These are phyloP conservation scores for Sporisorium scitamineum DNA, from an alignment of 1,284 basidiomycete species.

Conservation along the genomic window DNA sequence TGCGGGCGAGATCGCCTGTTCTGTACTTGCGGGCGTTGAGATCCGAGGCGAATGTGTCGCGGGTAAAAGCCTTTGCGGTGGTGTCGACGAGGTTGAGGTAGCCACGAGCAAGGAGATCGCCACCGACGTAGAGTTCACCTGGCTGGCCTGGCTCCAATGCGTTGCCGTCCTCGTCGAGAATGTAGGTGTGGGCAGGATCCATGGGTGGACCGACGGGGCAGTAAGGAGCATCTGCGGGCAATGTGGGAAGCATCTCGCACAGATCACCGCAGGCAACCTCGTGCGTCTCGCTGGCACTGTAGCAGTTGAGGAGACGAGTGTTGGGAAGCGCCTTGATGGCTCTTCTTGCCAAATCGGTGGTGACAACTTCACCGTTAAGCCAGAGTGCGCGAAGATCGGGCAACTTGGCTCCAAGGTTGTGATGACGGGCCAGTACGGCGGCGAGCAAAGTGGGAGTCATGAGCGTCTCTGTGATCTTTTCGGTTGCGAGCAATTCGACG, in stretches of 20 bases:
- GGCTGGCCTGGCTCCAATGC: slow-evolving; percentile 51
- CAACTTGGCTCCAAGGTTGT: slow-evolving; percentile 45
- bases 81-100: slow-evolving; percentile 66
- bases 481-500: slow-evolving; percentile 55
- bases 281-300: slow-evolving; percentile 69
- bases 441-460: slow-evolving; percentile 68
- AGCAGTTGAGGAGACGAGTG: slow-evolving; percentile 64
- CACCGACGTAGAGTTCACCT: slow-evolving; percentile 67
- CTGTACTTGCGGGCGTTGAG: slow-evolving; percentile 60
- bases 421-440: slow-evolving; percentile 63
- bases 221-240: slow-evolving; percentile 32
- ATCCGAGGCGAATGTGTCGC: slow-evolving; percentile 36
- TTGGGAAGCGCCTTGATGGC: slow-evolving; percentile 64
- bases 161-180: slow-evolving; percentile 61
- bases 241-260: slow-evolving; percentile 31
- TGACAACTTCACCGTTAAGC: slow-evolving; percentile 69
- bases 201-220: slow-evolving; percentile 67
- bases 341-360: slow-evolving; percentile 60
- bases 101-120: slow-evolving; percentile 63
- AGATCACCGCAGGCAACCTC: slow-evolving; percentile 67
- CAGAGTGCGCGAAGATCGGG: slow-evolving; percentile 63
- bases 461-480: slow-evolving; percentile 66
- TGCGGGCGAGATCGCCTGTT: slow-evolving; percentile 66
- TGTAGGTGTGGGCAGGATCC: slow-evolving; percentile 60
- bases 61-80: slow-evolving; percentile 63